Evolutionary conservation across 2,329 filamentous ascomycete species (phyloP), one percentile per base, ranked within the genome.

Genomic region (Penicillium crustosum): DNA sequence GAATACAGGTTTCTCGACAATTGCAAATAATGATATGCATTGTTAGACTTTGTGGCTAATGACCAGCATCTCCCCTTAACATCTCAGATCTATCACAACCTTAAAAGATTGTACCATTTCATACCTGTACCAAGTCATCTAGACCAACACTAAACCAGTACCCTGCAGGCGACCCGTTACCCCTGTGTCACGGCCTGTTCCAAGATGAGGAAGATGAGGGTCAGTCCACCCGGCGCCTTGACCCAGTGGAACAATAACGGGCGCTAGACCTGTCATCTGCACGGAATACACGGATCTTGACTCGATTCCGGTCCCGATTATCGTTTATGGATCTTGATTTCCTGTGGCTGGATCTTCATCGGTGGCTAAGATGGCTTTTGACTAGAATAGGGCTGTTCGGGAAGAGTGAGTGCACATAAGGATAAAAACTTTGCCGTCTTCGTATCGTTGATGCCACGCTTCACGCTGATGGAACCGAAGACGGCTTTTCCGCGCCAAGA

Each of bases 201-300:
- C 27, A 39, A 27, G 17, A 53, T 51, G 8, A 33, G 36, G 19
- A n/a, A 36, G 27, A 39, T 39, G 36, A 43, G 15, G 35, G 55
- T 61, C 59, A 61, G 58, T 57, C 61, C 55, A 64, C 55, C 35
- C 56, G 57, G 57, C 41, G 47, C 48, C 41, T 39, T 52, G 49
- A 36, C 50, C 29, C 54, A 59, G 53, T 60, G 61, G 57, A 57
- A 35, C 33, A 36, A 49, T 48, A 47, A 53, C 51, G 36, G 39
- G 31, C 33, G 27, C 52, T 60, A 57, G 53, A 10, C 49, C 23
- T 50, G 48, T 42, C 47, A 60, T 42, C 51, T 49, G 53, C 53
- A 39, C 52, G 27, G 13, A 29, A 43, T 33, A 41, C 50, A 56
- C 60, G 57, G 49, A 44, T 57, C 43, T 47, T 31, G 44, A 3